Conservation (phyloP, 805 yeast species). For the Candida dendrica region DNA sequence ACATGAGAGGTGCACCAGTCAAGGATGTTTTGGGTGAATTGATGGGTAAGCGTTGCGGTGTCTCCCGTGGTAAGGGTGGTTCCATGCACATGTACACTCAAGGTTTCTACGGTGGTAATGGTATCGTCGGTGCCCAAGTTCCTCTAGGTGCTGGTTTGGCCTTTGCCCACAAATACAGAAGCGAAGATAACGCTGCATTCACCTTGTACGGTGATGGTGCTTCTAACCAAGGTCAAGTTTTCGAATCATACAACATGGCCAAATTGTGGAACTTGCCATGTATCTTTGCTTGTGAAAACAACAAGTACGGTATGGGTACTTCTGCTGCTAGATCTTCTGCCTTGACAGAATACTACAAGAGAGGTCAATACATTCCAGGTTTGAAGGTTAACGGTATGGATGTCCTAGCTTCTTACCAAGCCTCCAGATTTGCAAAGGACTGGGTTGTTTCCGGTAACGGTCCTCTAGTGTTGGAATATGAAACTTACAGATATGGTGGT, state of each 20-base stretch:
- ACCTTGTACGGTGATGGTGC: conserved; percentile 98
- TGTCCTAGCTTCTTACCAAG: conserved; percentile 89
- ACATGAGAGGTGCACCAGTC: conserved; percentile 92
- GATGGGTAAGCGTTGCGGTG: conserved; percentile 95
- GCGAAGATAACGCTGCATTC: conserved; percentile 75
- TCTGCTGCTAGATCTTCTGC: conserved; percentile 97
- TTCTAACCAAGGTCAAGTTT: conserved; percentile 98
- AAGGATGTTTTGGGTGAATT: conserved; percentile 88
- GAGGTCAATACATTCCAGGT: conserved; percentile 99
- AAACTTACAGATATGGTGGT: conserved; percentile 99
- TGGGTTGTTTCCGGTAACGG: conserved; percentile 93
- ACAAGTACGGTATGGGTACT: conserved; percentile 99
- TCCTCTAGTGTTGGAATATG: conserved; percentile 92
- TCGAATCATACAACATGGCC: conserved; percentile 98
- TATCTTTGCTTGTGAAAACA: conserved; percentile 94
- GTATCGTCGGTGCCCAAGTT: conserved; percentile 99
- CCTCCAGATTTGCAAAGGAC: conserved; percentile 94
- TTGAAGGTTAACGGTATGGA: conserved; percentile 99
- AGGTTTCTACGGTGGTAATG: conserved; percentile 98
- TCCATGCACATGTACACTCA: conserved; percentile 98
- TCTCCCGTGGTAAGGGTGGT: conserved; percentile 97
- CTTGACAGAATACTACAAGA: conserved; percentile 91
- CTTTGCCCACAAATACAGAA: conserved; percentile 94
- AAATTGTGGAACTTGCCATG: conserved; percentile 96
- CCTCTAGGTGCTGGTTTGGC: conserved; percentile 97